Evolutionary conservation across 2,329 filamentous ascomycete genomes (phyloP), one percentile per base, ranked within the genome.

Genomic region (Xylaria sp.): DNA sequence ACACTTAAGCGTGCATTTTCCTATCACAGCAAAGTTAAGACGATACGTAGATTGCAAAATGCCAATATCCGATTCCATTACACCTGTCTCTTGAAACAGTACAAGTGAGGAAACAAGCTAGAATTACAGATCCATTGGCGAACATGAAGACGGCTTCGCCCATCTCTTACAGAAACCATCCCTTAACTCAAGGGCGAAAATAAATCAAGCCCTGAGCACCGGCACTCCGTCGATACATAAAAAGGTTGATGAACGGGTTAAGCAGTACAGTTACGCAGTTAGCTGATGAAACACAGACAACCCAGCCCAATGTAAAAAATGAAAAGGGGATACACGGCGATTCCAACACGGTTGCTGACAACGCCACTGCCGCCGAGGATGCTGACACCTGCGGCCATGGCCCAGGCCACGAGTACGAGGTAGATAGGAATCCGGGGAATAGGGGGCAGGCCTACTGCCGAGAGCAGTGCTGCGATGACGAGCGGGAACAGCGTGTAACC

Each of bases 401-500:
- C 97, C 96, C 96, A 99, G 51, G 89, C 89, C 46, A 98, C 90
- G 31, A 99, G 88, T 39, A 97, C 86, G 60, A 96, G 85, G 80
- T 99, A 98, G 62, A 99, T 89, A 1, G 96, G 96, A 78, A 98
- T 93, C 66, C 96, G 88, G 6, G 92, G 89, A 72, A 98, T 92
- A 75, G 89, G 91, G 51, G 90, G 91, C 8, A 98, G 86, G 60
- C 89, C 86, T 39, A 99, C 79, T 0, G 95, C 95, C 65, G 94
- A 97, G 72, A 99, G 89, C 61, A 98, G 84, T 1, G 95, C 90
- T 8, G 97, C 97, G 74, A 99, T 92, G 75, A 98, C 96, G 62
- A 99, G 89, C 1, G 96, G 96, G 83, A 99, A 99, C 65, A 99
- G 89, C 0, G 96, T 99, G 82, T 99, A 99, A 55, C 96, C 96